phyloP scores from a whole-genome alignment of 2,329 filamentous ascomycete species.

The Ceratocystis eucalypticola region DNA sequence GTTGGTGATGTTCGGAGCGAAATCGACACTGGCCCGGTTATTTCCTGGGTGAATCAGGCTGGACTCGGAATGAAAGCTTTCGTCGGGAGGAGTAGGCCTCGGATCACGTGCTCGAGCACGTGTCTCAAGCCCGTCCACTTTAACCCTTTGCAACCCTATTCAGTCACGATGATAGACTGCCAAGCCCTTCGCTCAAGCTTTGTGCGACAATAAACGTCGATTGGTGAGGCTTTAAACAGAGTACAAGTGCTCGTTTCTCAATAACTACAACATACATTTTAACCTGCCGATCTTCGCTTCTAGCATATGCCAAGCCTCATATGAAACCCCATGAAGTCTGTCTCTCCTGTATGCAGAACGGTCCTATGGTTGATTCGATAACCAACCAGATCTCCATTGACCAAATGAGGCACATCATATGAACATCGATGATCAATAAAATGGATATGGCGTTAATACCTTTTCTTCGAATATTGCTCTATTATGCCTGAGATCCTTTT shows the following conservation, averaged over 20 bases:
- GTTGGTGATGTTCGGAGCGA: slow-evolving; percentile 18
- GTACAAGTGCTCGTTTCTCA: neutral
- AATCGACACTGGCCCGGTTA: slow-evolving; percentile 18
- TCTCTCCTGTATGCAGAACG: neutral
- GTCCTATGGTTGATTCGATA: neutral
- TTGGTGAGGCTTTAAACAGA: too few species aligned
- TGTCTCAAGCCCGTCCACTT: neutral
- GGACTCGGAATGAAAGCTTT: slow-evolving; percentile 6
- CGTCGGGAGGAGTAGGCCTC: slow-evolving; percentile 2
- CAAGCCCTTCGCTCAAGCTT: neutral
- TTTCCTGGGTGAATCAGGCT: slow-evolving; percentile 18
- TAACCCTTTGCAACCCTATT: neutral
- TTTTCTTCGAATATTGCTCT: neutral
- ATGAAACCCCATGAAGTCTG: neutral
- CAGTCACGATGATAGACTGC: neutral
- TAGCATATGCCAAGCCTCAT: neutral
- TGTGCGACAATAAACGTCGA: neutral
- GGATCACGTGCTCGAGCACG: neutral
- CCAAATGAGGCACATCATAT: neutral
- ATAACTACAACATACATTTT: neutral
- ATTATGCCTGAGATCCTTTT: neutral
- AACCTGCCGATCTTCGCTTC: neutral
- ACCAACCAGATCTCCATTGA: neutral
- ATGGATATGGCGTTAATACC: neutral
- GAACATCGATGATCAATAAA: neutral